Evolutionary conservation across 2,329 filamentous ascomycete species (phyloP).

Genomic region (Myriangium duriaei): DNA sequence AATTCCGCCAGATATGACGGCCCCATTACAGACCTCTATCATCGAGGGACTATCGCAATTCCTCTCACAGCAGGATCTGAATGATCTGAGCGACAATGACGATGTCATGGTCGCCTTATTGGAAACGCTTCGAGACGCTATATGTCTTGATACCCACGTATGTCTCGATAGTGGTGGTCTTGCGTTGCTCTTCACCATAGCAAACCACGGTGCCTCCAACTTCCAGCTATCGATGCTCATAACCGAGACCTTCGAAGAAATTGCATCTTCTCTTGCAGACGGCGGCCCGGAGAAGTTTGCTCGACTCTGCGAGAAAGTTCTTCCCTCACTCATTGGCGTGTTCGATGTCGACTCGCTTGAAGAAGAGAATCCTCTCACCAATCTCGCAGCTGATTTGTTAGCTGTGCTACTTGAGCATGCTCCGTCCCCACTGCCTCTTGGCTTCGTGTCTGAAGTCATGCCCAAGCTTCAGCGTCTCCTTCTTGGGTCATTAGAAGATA

Average conservation of each 20-base stretch:
- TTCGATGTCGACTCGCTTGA: slow-evolving; percentile 82
- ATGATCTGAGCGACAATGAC: slow-evolving; percentile 75
- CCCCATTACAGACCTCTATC: slow-evolving; percentile 47
- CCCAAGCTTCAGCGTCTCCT: slow-evolving; percentile 77
- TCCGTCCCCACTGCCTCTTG: slow-evolving; percentile 70
- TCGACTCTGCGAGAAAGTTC: slow-evolving; percentile 68
- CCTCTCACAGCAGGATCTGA: slow-evolving; percentile 65
- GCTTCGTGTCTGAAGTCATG: slow-evolving; percentile 73
- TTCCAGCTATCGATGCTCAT: slow-evolving; percentile 85
- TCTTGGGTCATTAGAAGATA: slow-evolving; percentile 73
- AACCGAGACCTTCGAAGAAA: slow-evolving; percentile 81
- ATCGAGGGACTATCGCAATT: slow-evolving; percentile 56
- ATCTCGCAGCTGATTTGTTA: slow-evolving; percentile 75
- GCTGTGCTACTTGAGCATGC: slow-evolving; percentile 71
- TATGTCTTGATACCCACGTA: slow-evolving; percentile 64
- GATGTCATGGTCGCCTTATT: slow-evolving; percentile 84
- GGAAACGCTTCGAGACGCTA: slow-evolving; percentile 72
- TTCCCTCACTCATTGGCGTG: slow-evolving; percentile 77
- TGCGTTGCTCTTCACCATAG: slow-evolving; percentile 75
- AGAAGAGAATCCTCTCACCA: slow-evolving; percentile 71
- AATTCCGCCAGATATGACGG: slow-evolving; percentile 38
- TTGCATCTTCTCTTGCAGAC: slow-evolving; percentile 57
- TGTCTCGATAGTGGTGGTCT: slow-evolving; percentile 64
- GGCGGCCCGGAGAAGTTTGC: slow-evolving; percentile 56
- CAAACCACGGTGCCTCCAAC: slow-evolving; percentile 76